Conservation (phyloP, 495 filamentous ascomycete species). For the Tuber umbilicatum region DNA sequence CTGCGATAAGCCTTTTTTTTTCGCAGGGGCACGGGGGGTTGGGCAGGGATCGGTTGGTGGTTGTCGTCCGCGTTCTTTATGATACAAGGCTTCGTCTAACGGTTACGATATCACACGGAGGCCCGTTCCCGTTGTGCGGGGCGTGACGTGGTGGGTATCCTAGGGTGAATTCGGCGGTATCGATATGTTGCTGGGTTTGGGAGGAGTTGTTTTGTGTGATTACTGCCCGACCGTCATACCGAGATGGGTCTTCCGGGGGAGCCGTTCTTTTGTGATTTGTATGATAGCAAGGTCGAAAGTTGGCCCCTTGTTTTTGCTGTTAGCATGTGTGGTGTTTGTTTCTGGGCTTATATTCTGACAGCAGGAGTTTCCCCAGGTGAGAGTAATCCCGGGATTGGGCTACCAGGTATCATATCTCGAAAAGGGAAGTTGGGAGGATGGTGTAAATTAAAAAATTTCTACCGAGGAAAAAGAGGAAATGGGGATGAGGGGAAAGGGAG, state of each 20-base stretch:
- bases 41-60: background rate
- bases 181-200: no score
- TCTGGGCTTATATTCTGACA: background rate
- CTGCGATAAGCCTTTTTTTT: background rate
- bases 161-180: background rate
- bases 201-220: background rate
- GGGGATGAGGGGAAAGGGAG: background rate
- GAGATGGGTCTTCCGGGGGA: background rate
- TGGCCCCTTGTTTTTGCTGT: background rate
- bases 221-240: background rate
- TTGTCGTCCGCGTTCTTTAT: background rate
- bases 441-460: background rate
- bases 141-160: background rate
- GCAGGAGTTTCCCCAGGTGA: background rate
- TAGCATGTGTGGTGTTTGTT: background rate
- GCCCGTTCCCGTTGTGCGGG: background rate
- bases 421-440: background rate
- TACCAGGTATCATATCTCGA: background rate
- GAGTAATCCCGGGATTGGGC: background rate
- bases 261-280: background rate
- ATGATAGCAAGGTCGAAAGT: background rate
- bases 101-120: background rate
- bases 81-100: background rate
- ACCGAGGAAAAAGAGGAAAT: background rate
- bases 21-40: background rate